Evolutionary conservation across 768 basidiomycete species (phyloP), one percentile per base, ranked within the genome.

Genomic region (Ephemerocybe angulata): DNA sequence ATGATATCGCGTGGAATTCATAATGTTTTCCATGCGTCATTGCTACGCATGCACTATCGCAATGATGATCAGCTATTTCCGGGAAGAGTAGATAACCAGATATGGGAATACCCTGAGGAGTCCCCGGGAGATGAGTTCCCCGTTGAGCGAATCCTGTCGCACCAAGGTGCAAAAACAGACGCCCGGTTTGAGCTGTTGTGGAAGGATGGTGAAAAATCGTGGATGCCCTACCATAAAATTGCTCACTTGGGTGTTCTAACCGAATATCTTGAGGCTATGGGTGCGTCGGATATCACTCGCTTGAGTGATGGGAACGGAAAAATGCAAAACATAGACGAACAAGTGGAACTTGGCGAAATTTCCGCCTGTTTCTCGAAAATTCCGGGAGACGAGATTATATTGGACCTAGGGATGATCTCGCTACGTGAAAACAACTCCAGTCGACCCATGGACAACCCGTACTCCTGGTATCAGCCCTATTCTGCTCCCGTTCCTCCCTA

Each of bases 31-130:
- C 75, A 76, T 38, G 58, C 67, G 0, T 68, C 63, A 0, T 49
- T 71, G 1, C 56, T 76, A 0, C 53, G 67, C 0, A 60, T 66
- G 17, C 72, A 75, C 42, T 44, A 60, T 3, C 67, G 68, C 0
- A 74, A 72, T 50, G 70, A 73, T 52, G 69, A 74, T 50, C n/a
- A 65, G 1, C 37, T 52, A 22, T 71, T 72, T 50, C 67, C 69
- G 0, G 66, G 70, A 1, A 50, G 69, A 24, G 7, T 29, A 2
- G 46, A 47, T 28, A 25, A 47, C 25, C 51, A 52, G n/a, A 5
- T 55, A 57, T 19, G 46, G 60, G 24, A 57, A 41, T 2, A 68
- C 68, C 33, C 30, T 50, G 48, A 55, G 3, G n/a, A 33, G 15
- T 47, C 27, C 10, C 19, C n/a, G 11, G 52, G 33, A 29, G 25